Conservation (phyloP, 352 stramenopile genomes). For the Plasmopara muralis region DNA sequence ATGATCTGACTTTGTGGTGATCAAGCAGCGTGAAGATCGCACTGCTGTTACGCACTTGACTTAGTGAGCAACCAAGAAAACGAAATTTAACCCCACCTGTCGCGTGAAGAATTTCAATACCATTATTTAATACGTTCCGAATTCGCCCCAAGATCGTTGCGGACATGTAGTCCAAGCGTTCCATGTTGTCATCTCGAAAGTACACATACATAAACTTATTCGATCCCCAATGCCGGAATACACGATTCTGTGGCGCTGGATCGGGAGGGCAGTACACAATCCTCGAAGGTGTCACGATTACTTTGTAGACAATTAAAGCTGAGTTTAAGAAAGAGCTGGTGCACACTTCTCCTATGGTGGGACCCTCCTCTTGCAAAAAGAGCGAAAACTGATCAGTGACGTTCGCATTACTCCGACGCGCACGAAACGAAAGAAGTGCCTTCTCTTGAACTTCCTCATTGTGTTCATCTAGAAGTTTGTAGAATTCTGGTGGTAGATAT, state of each 20-base stretch:
- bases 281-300: conserved; percentile 58
- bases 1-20: conserved; percentile 37
- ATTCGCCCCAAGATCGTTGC: conserved; percentile 30
- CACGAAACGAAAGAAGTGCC: conserved; percentile 35
- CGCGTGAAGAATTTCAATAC: conserved; percentile 33
- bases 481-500: conserved; percentile 31
- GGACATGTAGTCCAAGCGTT: conserved; percentile 55
- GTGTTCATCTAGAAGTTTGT: conserved; percentile 25
- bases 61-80: conserved; percentile 70
- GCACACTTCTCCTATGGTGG: conserved; percentile 21
- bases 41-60: conserved; percentile 64
- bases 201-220: conserved; percentile 82
- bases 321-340: conserved; percentile 16
- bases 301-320: conserved; percentile 42
- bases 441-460: conserved; percentile 36
- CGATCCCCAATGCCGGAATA: conserved; percentile 61
- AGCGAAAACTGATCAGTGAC: conserved; percentile 31
- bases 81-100: conserved; percentile 27
- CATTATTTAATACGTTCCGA: conserved; percentile 30
- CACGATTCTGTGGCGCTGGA: conserved; percentile 48
- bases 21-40: conserved; percentile 64
- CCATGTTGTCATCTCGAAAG: conserved; percentile 75
- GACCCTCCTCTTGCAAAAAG: conserved; percentile 30
- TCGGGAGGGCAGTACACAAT: conserved; percentile 54
- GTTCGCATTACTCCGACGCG: conserved; percentile 8